phyloP scores from a whole-genome alignment of 352 stramenopile species.

The Phytophthora sansomeana region DNA sequence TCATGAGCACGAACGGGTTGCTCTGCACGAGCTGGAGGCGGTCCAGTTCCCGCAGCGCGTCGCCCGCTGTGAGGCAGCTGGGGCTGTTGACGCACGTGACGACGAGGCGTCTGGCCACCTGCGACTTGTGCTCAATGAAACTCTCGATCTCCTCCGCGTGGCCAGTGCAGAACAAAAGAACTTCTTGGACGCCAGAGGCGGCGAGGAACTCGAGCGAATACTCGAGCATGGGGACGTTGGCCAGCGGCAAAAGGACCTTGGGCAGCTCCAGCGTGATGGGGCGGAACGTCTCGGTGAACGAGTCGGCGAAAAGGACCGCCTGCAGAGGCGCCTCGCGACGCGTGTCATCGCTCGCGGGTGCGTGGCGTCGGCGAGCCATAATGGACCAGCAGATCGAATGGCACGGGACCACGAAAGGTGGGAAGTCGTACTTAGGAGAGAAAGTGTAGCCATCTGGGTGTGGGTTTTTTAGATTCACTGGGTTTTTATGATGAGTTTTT shows the following conservation, averaged over 20 bases:
- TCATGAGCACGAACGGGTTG: constrained; percentile 98
- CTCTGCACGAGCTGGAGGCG: constrained; percentile 93
- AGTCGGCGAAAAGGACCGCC: constrained; percentile 97
- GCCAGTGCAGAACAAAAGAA: constrained; percentile 95
- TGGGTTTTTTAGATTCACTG: too few species aligned
- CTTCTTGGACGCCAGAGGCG: constrained; percentile 93
- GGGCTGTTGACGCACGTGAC: constrained; percentile 82
- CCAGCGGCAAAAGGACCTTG: constrained; percentile 96
- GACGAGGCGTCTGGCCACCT: constrained; percentile 62
- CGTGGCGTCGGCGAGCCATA: constrained; percentile 24
- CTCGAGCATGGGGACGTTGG: constrained; percentile 97
- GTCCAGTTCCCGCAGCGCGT: constrained; percentile 97
- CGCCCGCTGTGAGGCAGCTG: constrained; percentile 91
- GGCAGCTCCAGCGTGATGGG: constrained; percentile 89
- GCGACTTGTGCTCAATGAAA: constrained; percentile 75
- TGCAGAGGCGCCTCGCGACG: constrained; percentile 94
- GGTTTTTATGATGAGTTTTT: too few species aligned
- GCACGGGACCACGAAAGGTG: too few species aligned
- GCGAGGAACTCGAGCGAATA: constrained; percentile 98
- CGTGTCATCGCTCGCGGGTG: constrained; percentile 66
- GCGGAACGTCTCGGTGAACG: constrained; percentile 94
- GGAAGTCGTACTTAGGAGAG: too few species aligned
- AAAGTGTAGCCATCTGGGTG: too few species aligned
- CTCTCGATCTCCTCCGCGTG: constrained; percentile 89
- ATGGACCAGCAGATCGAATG: background rate